These are phyloP conservation scores for Solanum etuberosum DNA, from an alignment of 257 asterid species.

Conservation along the genomic window DNA sequence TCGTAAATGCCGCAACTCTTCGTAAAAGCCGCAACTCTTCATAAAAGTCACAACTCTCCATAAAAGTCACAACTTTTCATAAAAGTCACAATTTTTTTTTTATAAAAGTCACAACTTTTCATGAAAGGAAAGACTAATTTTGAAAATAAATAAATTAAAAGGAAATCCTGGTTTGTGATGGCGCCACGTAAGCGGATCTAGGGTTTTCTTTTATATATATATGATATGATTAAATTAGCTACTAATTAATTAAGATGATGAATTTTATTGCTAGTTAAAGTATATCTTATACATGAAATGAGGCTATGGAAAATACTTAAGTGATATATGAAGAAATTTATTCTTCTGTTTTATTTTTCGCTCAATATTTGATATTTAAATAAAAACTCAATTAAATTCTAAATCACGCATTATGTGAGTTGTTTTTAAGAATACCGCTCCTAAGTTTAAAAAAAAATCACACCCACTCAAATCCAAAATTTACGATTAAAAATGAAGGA, in stretches of 20 bases:
- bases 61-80: too few species aligned
- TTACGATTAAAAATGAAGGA: background rate
- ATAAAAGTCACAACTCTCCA: too few species aligned
- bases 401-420: fast-evolving
- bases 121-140: too few species aligned
- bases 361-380: background rate
- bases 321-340: background rate
- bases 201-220: too few species aligned
- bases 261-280: background rate
- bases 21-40: too few species aligned
- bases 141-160: too few species aligned
- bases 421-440: background rate
- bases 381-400: too few species aligned
- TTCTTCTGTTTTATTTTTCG: background rate
- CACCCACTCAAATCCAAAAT: background rate
- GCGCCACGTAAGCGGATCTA: too few species aligned
- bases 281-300: background rate
- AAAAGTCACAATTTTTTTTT: too few species aligned
- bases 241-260: background rate
- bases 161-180: too few species aligned
- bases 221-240: background rate
- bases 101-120: too few species aligned
- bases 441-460: background rate
- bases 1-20: too few species aligned
- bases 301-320: background rate